These are phyloP conservation scores for Fusarium sp. DNA, from an alignment of 2,329 filamentous ascomycete species.

Conservation along the genomic window DNA sequence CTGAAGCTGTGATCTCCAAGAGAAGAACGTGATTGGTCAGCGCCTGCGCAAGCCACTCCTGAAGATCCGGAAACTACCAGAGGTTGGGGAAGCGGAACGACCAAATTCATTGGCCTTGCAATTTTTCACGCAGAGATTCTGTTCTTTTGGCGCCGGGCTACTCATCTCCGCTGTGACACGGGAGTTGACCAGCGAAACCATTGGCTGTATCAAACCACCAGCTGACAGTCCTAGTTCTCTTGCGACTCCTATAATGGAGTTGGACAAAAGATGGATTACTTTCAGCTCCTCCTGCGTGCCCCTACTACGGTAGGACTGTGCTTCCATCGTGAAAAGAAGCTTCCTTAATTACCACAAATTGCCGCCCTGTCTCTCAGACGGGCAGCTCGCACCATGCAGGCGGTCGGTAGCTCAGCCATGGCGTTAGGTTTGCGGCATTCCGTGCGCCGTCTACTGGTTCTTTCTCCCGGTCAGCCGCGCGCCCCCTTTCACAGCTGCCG, in stretches of 20 bases:
- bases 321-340: slow-evolving; percentile 16
- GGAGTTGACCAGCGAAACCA: slow-evolving; percentile 1
- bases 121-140: background rate
- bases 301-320: background rate
- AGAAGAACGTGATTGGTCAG: slow-evolving; percentile 27
- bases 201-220: background rate
- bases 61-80: slow-evolving; percentile 42
- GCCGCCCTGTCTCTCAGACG: background rate
- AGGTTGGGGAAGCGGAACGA: slow-evolving; percentile 33
- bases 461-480: background rate
- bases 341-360: slow-evolving; percentile 2
- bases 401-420: slow-evolving; percentile 31
- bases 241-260: background rate
- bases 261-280: background rate
- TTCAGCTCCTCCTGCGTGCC: background rate
- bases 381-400: background rate
- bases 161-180: slow-evolving; percentile 25
- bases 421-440: slow-evolving; percentile 30
- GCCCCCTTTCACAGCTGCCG: slow-evolving; percentile 8
- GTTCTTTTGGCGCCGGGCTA: background rate
- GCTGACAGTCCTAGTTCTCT: background rate
- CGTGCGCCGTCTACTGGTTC: slow-evolving; percentile 6
- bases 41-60: slow-evolving; percentile 33
- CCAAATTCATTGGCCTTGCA: slow-evolving; percentile 22
- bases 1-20: background rate